Base-by-base conservation (phyloP, 495 filamentous ascomycete species). In the Trichocladium antarcticum region DNA sequence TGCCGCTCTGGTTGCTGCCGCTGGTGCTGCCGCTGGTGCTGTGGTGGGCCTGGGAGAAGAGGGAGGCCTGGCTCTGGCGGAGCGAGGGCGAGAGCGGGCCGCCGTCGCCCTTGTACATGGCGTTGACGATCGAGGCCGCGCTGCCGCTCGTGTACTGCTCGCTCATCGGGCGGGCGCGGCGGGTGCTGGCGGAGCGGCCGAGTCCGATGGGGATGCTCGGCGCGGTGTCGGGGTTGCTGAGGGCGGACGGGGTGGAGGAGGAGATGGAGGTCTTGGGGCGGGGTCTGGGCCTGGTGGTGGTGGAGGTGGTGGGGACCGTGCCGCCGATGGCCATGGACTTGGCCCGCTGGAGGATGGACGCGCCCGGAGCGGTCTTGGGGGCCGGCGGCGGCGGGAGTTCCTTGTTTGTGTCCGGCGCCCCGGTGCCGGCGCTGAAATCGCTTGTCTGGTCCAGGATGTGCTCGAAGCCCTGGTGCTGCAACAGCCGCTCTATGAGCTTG, bases 381-480 rank as follows among this genome's bases (percentile, higher is more conserved):
- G 80, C 72, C 4, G 89, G 87, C 1, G 85, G 82, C 6, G 83
- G 81, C 3, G 89, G 90, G 17, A 95, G 79, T 7, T 90, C 88
- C 62, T 96, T 95, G 58, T 94, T 83, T 8, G 68, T 76, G 58
- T 82, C 75, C 39, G 66, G 60, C 5, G 72, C 65, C 0, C 3
- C 27, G 17, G 22, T 64, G 1, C 8, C 32, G 17, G 22, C 14
- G 52, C 76, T 76, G 54, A 71, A 68, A 50, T 83, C 77, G 27
- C 71, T 74, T 9, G 77, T 76, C 57, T 88, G 85, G 64, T 93
- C 87, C 37, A 97, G 74, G 40, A 98, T 89, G 50, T 82, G 77
- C 63, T 98, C 92, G 45, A 95, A 96, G 40, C 89, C 89, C 58
- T 95, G 85, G 68, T 96, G 86, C 58, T 92, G 83, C 34, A 98